phyloP scores from a whole-genome alignment of 208 protist genomes.

The Vickermania spadyakhi region DNA sequence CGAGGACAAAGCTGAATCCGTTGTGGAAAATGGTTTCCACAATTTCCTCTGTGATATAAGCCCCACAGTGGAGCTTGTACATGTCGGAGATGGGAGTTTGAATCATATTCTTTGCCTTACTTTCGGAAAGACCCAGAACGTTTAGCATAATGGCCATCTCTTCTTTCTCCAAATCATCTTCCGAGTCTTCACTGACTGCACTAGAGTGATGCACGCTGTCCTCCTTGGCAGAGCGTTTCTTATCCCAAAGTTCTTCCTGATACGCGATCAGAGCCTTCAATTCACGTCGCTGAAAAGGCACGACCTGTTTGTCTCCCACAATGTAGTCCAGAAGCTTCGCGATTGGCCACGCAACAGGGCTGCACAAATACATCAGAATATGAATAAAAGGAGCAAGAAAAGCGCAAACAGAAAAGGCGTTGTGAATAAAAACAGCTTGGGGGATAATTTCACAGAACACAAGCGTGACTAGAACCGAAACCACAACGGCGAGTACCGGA shows the following conservation, averaged over 20 bases:
- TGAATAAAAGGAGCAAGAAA: slow-evolving; percentile 40
- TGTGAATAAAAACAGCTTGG: slow-evolving; percentile 54
- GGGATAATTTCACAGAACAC: slow-evolving; percentile 73
- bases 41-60: slow-evolving; percentile 23
- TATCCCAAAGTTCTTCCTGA: slow-evolving; percentile 30
- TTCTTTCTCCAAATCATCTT: slow-evolving; percentile 46
- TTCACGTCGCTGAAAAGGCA: slow-evolving; percentile 50
- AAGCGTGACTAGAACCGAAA: slow-evolving; percentile 45
- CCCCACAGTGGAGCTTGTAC: slow-evolving; percentile 40
- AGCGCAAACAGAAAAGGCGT: slow-evolving; percentile 36
- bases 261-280: slow-evolving; percentile 47
- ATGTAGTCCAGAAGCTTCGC: slow-evolving; percentile 44
- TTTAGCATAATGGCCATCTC: slow-evolving; percentile 63
- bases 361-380: slow-evolving; percentile 39
- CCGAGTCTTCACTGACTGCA: slow-evolving; percentile 16
- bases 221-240: slow-evolving; percentile 10
- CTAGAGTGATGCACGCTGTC: neutral
- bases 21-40: slow-evolving; percentile 31
- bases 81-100: slow-evolving; percentile 24
- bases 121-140: slow-evolving; percentile 52
- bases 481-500: slow-evolving; percentile 29
- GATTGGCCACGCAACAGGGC: slow-evolving; percentile 57
- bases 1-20: slow-evolving; percentile 41
- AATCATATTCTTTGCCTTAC: slow-evolving; percentile 32
- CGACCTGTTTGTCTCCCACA: slow-evolving; percentile 48